These are phyloP conservation scores for Nakaseomyces uthaithaninus DNA, from an alignment of 1,139 yeast species.

Conservation along the genomic window DNA sequence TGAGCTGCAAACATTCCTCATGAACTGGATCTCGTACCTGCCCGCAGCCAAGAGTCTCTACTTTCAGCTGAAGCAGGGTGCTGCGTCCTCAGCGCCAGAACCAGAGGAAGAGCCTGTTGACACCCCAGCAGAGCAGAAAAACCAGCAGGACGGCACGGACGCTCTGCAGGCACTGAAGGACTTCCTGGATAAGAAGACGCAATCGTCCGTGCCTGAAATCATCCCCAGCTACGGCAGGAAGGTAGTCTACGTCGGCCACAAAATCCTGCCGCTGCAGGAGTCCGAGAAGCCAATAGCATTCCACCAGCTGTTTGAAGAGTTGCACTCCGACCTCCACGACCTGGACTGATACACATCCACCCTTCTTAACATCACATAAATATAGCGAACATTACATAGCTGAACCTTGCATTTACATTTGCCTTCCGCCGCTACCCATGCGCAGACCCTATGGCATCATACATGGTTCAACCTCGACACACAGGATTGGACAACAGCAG, in stretches of 20 bases:
- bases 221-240: not conserved
- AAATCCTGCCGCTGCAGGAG: conserved; percentile 20
- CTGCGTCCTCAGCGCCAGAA: no score
- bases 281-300: conserved; percentile 8
- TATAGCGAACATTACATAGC: no score
- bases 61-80: conserved; percentile 27
- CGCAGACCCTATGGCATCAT: no score
- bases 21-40: conserved; percentile 53
- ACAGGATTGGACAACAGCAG: no score
- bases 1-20: conserved; percentile 49
- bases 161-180: conserved; percentile 23
- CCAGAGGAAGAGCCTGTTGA: no score
- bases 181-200: conserved; percentile 19
- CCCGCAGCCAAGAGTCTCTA: conserved; percentile 39
- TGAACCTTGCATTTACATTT: no score
- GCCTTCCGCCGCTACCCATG: no score
- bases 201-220: not conserved
- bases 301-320: conserved; percentile 1
- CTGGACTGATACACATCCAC: not conserved
- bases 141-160: conserved; percentile 15
- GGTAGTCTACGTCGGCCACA: conserved; percentile 9
- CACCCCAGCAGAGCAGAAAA: no score
- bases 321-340: not conserved
- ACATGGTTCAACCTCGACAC: no score
- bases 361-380: no score